Base-by-base conservation (phyloP, 352 stramenopile species). In the Elongisporangium prolatum region DNA sequence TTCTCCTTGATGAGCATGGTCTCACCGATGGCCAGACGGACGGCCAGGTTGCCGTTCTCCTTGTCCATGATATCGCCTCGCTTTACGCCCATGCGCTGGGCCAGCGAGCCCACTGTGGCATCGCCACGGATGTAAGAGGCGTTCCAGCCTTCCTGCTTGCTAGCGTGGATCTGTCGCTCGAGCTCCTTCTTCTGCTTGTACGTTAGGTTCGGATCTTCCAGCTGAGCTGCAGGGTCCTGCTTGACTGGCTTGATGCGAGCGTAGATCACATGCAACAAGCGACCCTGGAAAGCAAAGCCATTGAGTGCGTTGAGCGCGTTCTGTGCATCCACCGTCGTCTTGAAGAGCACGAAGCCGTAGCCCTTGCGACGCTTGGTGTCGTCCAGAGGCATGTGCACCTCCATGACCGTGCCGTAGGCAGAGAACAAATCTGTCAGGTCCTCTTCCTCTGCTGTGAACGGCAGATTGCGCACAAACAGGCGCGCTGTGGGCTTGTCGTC, bases 1-100 rank as follows among this genome's bases (percentile, higher is more conserved):
- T 99, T 99, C 61, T 99, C 96, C 70, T 98, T 90, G 48, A 99
- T 93, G 17, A 99, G 84, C 65, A 98, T 96, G 21, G 97, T 99
- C 75, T 99, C 97, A 47, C 88, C 97, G 61, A 99, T 89, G 40
- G 97, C 97, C 52, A 99, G 75, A n/a, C 95, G 82, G 48, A 99
- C 97, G 16, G 97, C 97, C 75, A 98, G 97, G 75, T 99, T 98
- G 17, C 95, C 96, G 21, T 91, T 83, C 71, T 98, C 91, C 16
- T 97, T 88, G 71, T 97, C 90, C 57, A 98, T 77, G n/a, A 98
- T 93, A 51, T 98, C 93, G 55, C 88, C 91, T 52, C 96, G 97
- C 58, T 95, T 87, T n/a, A 98, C 74, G 24, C 91, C 90, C 71
- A 98, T 91, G 22, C 82, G 80, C 60, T 88, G 72, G 1, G 82